These are phyloP conservation scores for Trichoderma oligosporum DNA, from an alignment of 2,329 filamentous ascomycete genomes.

Conservation along the genomic window DNA sequence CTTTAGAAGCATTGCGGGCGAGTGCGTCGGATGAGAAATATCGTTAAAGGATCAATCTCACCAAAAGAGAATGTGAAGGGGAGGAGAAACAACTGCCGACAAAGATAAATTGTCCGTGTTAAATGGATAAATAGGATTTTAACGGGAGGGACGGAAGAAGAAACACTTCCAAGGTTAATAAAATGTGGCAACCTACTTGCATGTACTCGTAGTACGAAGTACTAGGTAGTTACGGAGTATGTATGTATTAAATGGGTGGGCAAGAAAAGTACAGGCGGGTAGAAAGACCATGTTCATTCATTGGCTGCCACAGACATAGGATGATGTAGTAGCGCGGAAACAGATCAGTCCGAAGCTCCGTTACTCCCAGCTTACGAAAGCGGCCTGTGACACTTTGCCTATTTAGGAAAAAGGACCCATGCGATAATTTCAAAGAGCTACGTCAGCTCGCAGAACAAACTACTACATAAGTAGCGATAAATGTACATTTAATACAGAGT, in stretches of 20 bases:
- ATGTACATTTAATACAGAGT: too few species aligned
- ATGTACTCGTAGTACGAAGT: not conserved
- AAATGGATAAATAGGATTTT: not conserved
- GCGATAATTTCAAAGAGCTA: not conserved
- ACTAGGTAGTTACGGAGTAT: too few species aligned
- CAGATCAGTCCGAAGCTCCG: not conserved
- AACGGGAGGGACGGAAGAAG: not conserved
- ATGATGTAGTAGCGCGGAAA: not conserved
- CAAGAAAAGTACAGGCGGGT: too few species aligned
- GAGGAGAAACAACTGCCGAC: not conserved
- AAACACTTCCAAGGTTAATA: not conserved
- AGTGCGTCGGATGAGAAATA: not conserved
- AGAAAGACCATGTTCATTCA: too few species aligned
- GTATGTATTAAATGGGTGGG: too few species aligned
- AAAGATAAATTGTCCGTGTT: too few species aligned
- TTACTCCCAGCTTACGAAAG: not conserved
- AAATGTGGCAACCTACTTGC: not conserved
- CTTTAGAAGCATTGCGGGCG: slow-evolving; percentile 34
- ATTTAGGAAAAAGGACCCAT: not conserved
- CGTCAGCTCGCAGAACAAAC: too few species aligned
- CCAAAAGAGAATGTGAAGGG: not conserved
- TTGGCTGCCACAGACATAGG: not conserved
- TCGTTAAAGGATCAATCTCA: not conserved
- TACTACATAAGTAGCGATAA: too few species aligned
- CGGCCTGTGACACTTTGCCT: not conserved